A percentile compares a stretch with the other conserved stretches of the same genome.
Evolutionary conservation across 2,329 filamentous ascomycete species (phyloP).

Genomic region (Apiospora arundinis): DNA sequence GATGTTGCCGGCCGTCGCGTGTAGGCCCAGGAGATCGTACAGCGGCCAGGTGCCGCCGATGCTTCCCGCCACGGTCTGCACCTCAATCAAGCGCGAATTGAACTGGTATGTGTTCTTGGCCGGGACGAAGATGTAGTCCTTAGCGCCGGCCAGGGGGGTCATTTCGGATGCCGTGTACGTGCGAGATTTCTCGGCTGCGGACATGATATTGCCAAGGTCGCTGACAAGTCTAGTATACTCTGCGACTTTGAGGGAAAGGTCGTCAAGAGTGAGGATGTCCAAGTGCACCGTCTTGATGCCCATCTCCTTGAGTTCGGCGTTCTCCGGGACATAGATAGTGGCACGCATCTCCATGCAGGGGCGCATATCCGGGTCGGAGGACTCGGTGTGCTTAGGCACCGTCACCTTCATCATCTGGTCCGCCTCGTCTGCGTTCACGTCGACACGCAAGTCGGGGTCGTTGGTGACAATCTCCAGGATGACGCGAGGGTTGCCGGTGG

Average conservation of each 20-base stretch:
- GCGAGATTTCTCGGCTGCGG: constrained; percentile 39
- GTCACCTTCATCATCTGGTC: constrained; percentile 47
- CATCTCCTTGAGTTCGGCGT: constrained; percentile 46
- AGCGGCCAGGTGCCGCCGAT: constrained; percentile 58
- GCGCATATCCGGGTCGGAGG: constrained; percentile 31
- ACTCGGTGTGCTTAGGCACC: constrained; percentile 45
- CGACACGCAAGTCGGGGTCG: constrained; percentile 46
- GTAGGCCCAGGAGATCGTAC: constrained; percentile 54
- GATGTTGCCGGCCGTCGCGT: constrained; percentile 52
- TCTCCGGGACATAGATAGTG: constrained; percentile 54
- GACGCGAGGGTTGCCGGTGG: constrained; percentile 44
- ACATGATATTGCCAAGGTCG: constrained; percentile 46
- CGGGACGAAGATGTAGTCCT: constrained; percentile 34
- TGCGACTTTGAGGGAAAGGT: constrained; percentile 42
- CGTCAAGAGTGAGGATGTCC: constrained; percentile 48
- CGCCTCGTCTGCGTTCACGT: constrained; percentile 41
- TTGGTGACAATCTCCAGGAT: constrained; percentile 54
- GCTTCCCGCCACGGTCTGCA: constrained; percentile 50
- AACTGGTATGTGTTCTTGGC: constrained; percentile 47
- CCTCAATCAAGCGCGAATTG: constrained; percentile 48
- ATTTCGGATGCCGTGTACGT: constrained; percentile 29
- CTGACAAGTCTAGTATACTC: constrained; percentile 45
- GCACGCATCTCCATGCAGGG: constrained; percentile 57
- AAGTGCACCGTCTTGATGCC: constrained; percentile 42
- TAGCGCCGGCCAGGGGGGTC: not conserved